These are phyloP conservation scores for Thielaviopsis ethacetica DNA, from an alignment of 2,329 filamentous ascomycete species.

Conservation along the genomic window DNA sequence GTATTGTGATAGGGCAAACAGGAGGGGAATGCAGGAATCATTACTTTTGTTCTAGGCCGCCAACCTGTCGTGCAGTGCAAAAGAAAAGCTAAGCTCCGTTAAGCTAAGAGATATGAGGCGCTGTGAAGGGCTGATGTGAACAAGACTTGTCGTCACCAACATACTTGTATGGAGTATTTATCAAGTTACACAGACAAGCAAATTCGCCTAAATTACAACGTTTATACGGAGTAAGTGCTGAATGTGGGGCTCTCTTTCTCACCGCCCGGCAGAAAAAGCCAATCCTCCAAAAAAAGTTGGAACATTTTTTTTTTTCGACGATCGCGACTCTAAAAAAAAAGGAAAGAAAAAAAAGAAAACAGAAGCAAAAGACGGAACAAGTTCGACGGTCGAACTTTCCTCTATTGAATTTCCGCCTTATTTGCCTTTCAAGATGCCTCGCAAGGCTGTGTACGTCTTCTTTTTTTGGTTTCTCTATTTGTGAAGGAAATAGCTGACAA, in stretches of 20 bases:
- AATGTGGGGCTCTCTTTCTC: slow-evolving; percentile 2
- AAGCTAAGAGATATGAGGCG: too few species aligned
- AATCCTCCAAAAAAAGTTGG: slow-evolving; percentile 21
- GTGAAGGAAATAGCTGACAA: neutral
- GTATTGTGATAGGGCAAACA: too few species aligned
- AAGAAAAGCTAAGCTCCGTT: too few species aligned
- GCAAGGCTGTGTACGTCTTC: slow-evolving; percentile 36
- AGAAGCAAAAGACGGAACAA: neutral
- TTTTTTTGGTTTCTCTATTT: too few species aligned
- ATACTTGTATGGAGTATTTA: too few species aligned
- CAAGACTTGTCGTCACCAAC: too few species aligned
- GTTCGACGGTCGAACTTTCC: neutral
- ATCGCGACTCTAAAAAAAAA: neutral
- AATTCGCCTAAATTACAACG: neutral
- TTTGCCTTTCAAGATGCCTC: slow-evolving; percentile 33
- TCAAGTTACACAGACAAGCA: neutral
- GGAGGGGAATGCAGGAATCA: too few species aligned
- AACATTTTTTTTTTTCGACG: slow-evolving; percentile 15
- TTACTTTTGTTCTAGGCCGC: too few species aligned
- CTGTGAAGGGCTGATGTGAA: too few species aligned
- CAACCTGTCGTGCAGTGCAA: too few species aligned
- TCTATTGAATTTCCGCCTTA: neutral
- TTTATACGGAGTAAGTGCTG: neutral
- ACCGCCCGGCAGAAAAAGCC: slow-evolving; percentile 26
- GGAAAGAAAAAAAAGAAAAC: slow-evolving; percentile 6